phyloP scores from a whole-genome alignment of 2,329 filamentous ascomycete species.

The Aspergillus flavus region DNA sequence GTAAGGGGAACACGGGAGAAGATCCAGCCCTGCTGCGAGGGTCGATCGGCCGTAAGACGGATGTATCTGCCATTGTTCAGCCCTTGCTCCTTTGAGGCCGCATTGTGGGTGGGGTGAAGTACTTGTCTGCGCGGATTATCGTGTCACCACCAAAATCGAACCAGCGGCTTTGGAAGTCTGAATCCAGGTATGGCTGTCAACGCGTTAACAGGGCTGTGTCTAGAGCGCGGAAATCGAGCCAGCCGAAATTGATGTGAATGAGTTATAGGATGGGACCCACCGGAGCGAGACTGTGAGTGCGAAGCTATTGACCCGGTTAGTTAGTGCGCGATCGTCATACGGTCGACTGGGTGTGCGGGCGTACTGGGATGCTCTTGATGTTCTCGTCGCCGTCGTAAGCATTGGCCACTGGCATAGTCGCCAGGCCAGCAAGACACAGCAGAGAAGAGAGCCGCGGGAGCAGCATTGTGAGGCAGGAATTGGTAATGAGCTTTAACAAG shows the following conservation, averaged over 20 bases:
- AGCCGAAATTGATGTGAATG: constrained; percentile 6
- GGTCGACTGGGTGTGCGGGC: constrained; percentile 30
- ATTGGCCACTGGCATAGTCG: constrained; percentile 31
- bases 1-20: constrained; percentile 93
- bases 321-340: constrained; percentile 5
- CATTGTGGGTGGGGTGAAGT: constrained; percentile 16
- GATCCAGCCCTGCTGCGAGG: constrained; percentile 89
- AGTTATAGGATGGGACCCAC: constrained; percentile 54
- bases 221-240: constrained; percentile 15
- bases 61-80: constrained; percentile 69
- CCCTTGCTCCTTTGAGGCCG: background rate
- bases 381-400: constrained; percentile 54
- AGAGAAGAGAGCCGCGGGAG: constrained; percentile 37
- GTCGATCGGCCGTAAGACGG: constrained; percentile 85
- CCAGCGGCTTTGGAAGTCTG: constrained; percentile 97
- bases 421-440: constrained; percentile 38
- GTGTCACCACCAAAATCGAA: constrained; percentile 98
- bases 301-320: constrained; percentile 59
- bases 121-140: constrained; percentile 72
- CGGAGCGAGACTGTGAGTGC: constrained; percentile 81
- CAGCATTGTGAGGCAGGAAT: constrained; percentile 29
- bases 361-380: constrained; percentile 67
- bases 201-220: constrained; percentile 18
- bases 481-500: constrained; percentile 2
- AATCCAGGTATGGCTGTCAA: constrained; percentile 87